phyloP scores from a whole-genome alignment of 2,329 filamentous ascomycete species.

The Beauveria bassiana region DNA sequence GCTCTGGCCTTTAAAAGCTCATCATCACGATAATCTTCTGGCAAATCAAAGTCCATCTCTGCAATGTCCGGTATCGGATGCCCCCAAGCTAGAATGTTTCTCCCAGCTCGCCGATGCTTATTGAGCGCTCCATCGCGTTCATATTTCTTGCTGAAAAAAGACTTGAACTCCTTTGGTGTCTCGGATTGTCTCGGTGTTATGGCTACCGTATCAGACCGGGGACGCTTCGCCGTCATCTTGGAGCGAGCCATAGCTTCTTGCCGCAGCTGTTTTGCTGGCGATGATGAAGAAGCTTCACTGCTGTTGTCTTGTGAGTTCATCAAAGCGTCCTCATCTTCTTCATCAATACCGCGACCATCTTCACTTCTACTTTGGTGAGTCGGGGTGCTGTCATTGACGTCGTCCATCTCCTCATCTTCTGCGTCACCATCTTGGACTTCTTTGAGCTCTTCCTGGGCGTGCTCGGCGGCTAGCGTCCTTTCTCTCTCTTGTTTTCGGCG shows the following conservation, averaged over 20 bases:
- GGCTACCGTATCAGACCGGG: slow-evolving; percentile 23
- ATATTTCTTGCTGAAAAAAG: slow-evolving; percentile 76
- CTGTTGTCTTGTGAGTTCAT: slow-evolving; percentile 50
- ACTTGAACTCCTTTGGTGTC: slow-evolving; percentile 61
- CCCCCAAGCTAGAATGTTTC: slow-evolving; percentile 73
- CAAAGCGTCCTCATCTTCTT: slow-evolving; percentile 19
- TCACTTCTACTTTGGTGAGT: slow-evolving; percentile 25
- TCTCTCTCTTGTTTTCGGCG: slow-evolving; percentile 70
- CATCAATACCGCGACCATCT: slow-evolving; percentile 32
- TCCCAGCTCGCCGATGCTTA: slow-evolving; percentile 58
- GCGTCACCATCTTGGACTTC: slow-evolving; percentile 25
- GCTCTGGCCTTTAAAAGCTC: slow-evolving; percentile 51
- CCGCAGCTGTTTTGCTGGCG: slow-evolving; percentile 61
- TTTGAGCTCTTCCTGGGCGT: slow-evolving; percentile 24
- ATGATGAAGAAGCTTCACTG: slow-evolving; percentile 29
- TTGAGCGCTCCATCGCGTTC: slow-evolving; percentile 74
- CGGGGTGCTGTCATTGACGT: slow-evolving; percentile 22
- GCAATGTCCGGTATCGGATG: slow-evolving; percentile 66
- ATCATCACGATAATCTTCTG: slow-evolving; percentile 53
- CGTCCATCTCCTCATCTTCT: slow-evolving; percentile 22
- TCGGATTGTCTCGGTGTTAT: slow-evolving; percentile 26
- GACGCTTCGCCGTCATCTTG: slow-evolving; percentile 27
- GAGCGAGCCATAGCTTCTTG: slow-evolving; percentile 58
- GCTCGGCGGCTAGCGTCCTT: slow-evolving; percentile 34
- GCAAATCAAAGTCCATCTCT: slow-evolving; percentile 67